These are phyloP conservation scores for Dendrobium officinale DNA, from an alignment of 106 monocot genomes.

Conservation along the genomic window DNA sequence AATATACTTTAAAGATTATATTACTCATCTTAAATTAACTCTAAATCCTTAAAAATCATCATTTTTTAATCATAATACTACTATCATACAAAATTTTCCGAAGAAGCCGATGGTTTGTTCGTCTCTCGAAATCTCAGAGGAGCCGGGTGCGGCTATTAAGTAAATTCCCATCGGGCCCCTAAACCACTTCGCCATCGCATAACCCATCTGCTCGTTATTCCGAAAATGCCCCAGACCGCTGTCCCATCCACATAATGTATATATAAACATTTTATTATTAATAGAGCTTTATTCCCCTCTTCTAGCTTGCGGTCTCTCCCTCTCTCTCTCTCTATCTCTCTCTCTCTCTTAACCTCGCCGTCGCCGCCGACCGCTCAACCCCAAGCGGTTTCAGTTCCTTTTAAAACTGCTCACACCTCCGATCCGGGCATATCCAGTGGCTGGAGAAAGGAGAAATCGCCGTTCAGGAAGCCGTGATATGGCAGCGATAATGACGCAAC, in stretches of 20 bases:
- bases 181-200: not conserved
- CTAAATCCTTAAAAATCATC: too few relatives aligned
- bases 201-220: not conserved
- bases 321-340: too few relatives aligned
- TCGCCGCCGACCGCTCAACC: not conserved
- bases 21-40: too few relatives aligned
- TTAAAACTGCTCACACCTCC: not conserved
- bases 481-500: not conserved
- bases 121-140: too few relatives aligned
- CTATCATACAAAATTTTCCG: too few relatives aligned
- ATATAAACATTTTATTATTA: constrained; percentile 4
- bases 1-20: too few relatives aligned
- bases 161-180: not conserved
- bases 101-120: too few relatives aligned
- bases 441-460: not conserved
- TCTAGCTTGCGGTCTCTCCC: not conserved
- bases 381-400: not conserved
- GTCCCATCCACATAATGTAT: not conserved
- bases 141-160: too few relatives aligned
- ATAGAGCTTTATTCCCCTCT: not conserved
- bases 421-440: not conserved
- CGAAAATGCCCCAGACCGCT: not conserved
- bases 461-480: not conserved
- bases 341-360: not conserved
- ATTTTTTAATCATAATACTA: too few relatives aligned